Percentiles rank a stretch among this genome's conserved stretches.
Evolutionary conservation across 2,329 filamentous ascomycete species (phyloP).

Genomic region (Pseudopithomyces chartarum): DNA sequence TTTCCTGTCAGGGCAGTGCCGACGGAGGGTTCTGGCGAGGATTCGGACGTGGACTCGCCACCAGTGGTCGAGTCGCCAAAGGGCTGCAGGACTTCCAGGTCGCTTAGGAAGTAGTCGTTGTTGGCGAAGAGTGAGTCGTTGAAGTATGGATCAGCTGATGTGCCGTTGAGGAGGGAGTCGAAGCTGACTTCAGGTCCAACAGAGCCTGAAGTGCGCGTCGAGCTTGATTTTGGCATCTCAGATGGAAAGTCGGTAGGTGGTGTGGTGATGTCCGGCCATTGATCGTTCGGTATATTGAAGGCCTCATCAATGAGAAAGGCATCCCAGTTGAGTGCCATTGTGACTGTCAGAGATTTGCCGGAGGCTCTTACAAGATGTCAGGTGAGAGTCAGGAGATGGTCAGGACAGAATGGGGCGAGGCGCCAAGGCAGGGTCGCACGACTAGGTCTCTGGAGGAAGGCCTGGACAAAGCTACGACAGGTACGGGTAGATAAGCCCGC

Average conservation of each 20-base stretch:
- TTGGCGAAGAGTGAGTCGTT: slow-evolving; percentile 44
- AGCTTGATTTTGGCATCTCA: slow-evolving; percentile 44
- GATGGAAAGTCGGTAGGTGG: slow-evolving; percentile 30
- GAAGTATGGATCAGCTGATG: slow-evolving; percentile 41
- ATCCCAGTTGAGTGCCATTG: slow-evolving; percentile 48
- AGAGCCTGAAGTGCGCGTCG: slow-evolving; percentile 38
- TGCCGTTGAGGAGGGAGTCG: slow-evolving; percentile 33
- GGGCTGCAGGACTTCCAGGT: slow-evolving; percentile 45
- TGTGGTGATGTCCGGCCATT: slow-evolving; percentile 44
- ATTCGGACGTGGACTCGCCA: slow-evolving; percentile 42
- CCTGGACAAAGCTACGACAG: slow-evolving; percentile 17
- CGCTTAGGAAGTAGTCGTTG: slow-evolving; percentile 48
- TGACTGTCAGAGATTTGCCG: slow-evolving; percentile 33
- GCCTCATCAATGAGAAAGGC: slow-evolving; percentile 44
- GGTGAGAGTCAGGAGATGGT: slow-evolving; percentile 46
- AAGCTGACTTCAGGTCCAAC: slow-evolving; percentile 38
- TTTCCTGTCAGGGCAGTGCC: slow-evolving; percentile 17
- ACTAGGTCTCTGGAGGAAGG: slow-evolving; percentile 23
- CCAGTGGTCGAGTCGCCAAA: slow-evolving; percentile 38
- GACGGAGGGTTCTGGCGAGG: slow-evolving; percentile 42
- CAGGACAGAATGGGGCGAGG: slow-evolving; percentile 11
- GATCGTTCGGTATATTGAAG: slow-evolving; percentile 44
- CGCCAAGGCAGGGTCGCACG: slow-evolving; percentile 30
- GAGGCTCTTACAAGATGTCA: slow-evolving; percentile 37
- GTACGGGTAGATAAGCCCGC: slow-evolving; percentile 28